Evolutionary conservation across 2,329 filamentous ascomycete genomes (phyloP).

Genomic region (Stagonosporopsis cucurbitacearum): DNA sequence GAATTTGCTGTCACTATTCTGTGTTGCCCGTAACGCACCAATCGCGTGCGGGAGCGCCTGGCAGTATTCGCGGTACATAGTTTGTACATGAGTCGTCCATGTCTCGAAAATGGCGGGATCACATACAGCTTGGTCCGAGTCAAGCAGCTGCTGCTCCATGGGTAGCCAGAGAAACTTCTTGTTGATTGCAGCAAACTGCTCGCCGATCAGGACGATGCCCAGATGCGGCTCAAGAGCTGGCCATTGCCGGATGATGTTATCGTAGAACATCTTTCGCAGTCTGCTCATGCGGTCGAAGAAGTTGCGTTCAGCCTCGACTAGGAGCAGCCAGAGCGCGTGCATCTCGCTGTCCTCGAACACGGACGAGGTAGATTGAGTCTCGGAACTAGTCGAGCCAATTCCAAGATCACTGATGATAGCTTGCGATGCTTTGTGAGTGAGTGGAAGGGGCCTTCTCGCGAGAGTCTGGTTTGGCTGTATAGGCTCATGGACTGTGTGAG

Average conservation of each 20-base stretch:
- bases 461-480: background rate
- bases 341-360: constrained; percentile 26
- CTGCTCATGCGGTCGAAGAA: constrained; percentile 35
- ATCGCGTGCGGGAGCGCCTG: constrained; percentile 33
- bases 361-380: background rate
- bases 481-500: constrained; percentile 20
- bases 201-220: constrained; percentile 26
- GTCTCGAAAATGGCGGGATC: constrained; percentile 30
- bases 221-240: constrained; percentile 36
- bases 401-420: constrained; percentile 11
- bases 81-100: constrained; percentile 30
- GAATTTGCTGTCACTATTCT: constrained; percentile 32
- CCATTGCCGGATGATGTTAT: constrained; percentile 36
- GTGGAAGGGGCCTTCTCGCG: constrained; percentile 9
- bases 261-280: constrained; percentile 37
- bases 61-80: constrained; percentile 33
- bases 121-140: constrained; percentile 21
- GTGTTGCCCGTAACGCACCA: constrained; percentile 32
- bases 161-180: constrained; percentile 28
- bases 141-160: constrained; percentile 27
- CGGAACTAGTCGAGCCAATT: background rate
- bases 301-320: constrained; percentile 31
- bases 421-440: constrained; percentile 20
- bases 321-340: constrained; percentile 30
- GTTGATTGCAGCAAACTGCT: constrained; percentile 28